phyloP scores from a whole-genome alignment of 495 filamentous ascomycete genomes.

The Endocarpon pusillum region DNA sequence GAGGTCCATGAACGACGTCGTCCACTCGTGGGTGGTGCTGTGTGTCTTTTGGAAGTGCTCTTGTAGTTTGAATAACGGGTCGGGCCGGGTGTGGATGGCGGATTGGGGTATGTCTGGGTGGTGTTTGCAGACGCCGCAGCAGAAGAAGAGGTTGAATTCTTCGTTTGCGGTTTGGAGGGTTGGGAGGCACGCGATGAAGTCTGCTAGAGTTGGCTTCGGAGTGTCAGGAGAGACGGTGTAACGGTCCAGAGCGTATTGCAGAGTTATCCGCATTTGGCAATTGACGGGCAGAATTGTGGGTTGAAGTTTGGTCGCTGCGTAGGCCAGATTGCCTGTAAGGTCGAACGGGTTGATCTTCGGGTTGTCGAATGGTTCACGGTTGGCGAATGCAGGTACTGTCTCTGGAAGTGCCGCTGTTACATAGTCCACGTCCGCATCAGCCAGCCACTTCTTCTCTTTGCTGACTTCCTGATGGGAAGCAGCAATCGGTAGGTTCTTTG shows the following conservation, averaged over 20 bases:
- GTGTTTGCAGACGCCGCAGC: no score
- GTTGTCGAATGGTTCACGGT: not conserved
- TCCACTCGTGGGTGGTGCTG: not conserved
- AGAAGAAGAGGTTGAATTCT: no score
- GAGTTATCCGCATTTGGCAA: not conserved
- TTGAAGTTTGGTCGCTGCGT: not conserved
- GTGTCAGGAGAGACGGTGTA: not conserved
- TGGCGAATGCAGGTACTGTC: not conserved
- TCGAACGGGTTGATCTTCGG: not conserved
- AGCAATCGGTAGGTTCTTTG: not conserved
- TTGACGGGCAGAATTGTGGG: not conserved
- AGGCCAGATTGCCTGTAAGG: not conserved
- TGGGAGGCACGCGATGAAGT: not conserved
- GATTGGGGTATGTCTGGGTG: no score
- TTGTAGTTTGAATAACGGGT: not conserved
- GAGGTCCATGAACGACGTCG: not conserved
- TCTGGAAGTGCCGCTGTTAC: not conserved
- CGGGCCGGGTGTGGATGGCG: not conserved
- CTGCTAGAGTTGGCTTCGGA: not conserved
- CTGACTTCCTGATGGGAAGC: not conserved
- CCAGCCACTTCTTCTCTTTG: not conserved
- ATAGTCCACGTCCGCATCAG: not conserved
- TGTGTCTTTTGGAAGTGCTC: slow-evolving; percentile 1
- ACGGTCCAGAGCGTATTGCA: not conserved
- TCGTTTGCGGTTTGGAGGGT: no score